Base-by-base conservation (phyloP, 345 rosid genomes). In the Corchorus capsularis region DNA sequence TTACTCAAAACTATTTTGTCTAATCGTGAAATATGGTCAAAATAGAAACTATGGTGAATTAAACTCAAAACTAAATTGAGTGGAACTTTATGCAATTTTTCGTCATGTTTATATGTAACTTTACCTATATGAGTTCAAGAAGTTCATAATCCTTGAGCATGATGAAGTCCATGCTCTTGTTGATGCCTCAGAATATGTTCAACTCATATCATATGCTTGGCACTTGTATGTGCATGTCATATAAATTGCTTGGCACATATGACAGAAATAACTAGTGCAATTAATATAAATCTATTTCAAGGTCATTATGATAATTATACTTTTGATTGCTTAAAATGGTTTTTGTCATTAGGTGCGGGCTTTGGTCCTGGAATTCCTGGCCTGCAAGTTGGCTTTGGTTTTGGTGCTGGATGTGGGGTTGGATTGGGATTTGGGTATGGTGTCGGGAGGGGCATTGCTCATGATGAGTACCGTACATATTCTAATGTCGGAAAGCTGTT, bases 401-500 rank as follows among this genome's bases (percentile, higher is more conserved):
- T 92, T 34, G 98, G 97, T 60, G 92, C 87, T 37, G 98, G 99
- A 55, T 93, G 99, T 79, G 99, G 98, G 22, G 67, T 93, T 71
- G 98, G 98, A 57, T 75, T 89, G 19, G 98, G 98, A 22, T 93
- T 94, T 84, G 98, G 95, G 3, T 95, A 93, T 86, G 97, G 97
- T 5, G 74, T 83, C 1, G 96, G 98, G 49, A 87, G 81, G 82
- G 98, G 99, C 34, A 79, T 89, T 0, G 99, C 97, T 81, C 83
- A 86, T 54, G 98, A 90, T 68, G 85, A 82, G 55, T 59, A 71
- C 0, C 71, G 60, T 10, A 81, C 76, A 66, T 86, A 89, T 78
- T 86, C 92, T 56, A 91, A 89, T 63, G 85, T 86, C 49, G 85
- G 88, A 53, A 87, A 78, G 54, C 52, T 81, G 60, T 81, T 84